Percentiles rank a stretch among this genome's conserved stretches.
These are phyloP conservation scores for Nematodospora valgi DNA, from an alignment of 805 yeast genomes.

Conservation along the genomic window DNA sequence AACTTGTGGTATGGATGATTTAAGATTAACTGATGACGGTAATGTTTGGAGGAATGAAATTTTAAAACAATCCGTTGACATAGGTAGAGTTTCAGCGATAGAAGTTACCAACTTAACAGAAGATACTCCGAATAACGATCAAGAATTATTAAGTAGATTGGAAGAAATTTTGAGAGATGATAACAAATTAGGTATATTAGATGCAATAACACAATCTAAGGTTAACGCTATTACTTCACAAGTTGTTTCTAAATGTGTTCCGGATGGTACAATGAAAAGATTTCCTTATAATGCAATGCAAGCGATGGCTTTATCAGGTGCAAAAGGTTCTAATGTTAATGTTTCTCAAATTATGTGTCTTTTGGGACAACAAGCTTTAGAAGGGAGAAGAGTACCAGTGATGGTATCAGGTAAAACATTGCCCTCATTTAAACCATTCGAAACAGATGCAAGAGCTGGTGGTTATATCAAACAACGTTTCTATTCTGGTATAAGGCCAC, in stretches of 20 bases:
- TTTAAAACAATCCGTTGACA: conserved; percentile 69
- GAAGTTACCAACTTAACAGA: conserved; percentile 85
- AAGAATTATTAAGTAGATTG: conserved; percentile 80
- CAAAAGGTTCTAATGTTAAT: conserved; percentile 97
- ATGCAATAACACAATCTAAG: conserved; percentile 92
- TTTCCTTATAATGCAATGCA: conserved; percentile 98
- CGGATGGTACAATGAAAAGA: conserved; percentile 91
- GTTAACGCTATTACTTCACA: conserved; percentile 91
- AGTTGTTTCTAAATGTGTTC: conserved; percentile 92
- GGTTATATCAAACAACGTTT: conserved; percentile 96
- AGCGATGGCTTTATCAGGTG: conserved; percentile 98
- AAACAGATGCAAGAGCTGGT: conserved; percentile 97
- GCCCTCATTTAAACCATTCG: conserved; percentile 95
- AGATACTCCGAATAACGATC: conserved; percentile 45
- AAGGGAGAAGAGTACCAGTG: conserved; percentile 98
- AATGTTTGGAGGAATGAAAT: conserved; percentile 85
- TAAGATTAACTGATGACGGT: conserved; percentile 88
- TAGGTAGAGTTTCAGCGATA: conserved; percentile 88
- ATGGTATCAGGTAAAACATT: conserved; percentile 98
- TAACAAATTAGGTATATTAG: conserved; percentile 85
- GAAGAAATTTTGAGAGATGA: conserved; percentile 96
- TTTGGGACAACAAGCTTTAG: conserved; percentile 97
- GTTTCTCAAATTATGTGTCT: conserved; percentile 99
- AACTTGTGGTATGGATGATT: conserved; percentile 99
- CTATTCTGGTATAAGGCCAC: conserved; percentile 97